A percentile compares a stretch with the other conserved stretches of the same genome.
phyloP scores from a whole-genome alignment of 352 stramenopile species.

The Globisporangium lucens region DNA sequence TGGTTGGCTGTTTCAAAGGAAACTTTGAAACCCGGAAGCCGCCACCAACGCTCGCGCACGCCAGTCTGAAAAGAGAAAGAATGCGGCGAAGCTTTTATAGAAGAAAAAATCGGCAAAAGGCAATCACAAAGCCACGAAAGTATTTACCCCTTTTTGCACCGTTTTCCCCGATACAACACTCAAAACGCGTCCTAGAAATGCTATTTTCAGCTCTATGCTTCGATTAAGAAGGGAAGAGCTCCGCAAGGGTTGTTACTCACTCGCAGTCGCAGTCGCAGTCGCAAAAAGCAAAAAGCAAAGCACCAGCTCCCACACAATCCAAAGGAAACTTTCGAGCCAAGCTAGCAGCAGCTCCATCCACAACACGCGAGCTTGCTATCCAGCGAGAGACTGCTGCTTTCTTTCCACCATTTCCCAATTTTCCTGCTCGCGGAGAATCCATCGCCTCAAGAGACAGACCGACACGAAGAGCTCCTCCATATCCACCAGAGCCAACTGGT shows the following conservation, averaged over 20 bases:
- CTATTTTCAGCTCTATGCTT: neutral
- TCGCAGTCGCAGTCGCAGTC: neutral
- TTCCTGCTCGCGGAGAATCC: neutral
- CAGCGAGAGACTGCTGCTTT: neutral
- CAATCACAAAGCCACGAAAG: neutral
- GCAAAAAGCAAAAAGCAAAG: neutral
- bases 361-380: neutral
- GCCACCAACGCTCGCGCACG: neutral
- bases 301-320: neutral
- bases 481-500: too few relatives aligned
- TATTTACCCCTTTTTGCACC: neutral
- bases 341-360: neutral
- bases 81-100: neutral
- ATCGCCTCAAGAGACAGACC: neutral
- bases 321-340: neutral
- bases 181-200: neutral
- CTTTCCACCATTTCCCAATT: slow-evolving; percentile 6
- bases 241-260: neutral
- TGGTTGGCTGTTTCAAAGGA: neutral
- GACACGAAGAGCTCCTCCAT: too few relatives aligned
- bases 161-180: neutral
- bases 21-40: neutral
- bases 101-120: neutral
- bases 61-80: neutral
- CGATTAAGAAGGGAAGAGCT: neutral